Percentiles rank a stretch among this genome's conserved stretches.
Evolutionary conservation across 306 rosid species (phyloP).

Genomic region (Hippophae gyantsensis): DNA sequence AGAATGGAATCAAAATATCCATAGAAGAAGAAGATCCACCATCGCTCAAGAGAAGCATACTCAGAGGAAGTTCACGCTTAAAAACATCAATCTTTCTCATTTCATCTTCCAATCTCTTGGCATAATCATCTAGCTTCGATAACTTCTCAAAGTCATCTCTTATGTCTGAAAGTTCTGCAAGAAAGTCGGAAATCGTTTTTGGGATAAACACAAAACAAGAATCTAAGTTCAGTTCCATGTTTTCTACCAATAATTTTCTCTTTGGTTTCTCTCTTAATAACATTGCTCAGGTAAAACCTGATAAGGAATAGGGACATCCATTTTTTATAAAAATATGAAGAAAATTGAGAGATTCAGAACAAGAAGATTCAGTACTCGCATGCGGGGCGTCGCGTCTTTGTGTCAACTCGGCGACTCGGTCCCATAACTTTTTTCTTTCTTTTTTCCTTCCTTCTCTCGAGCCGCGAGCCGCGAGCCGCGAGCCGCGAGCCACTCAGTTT

Average conservation of each 20-base stretch:
- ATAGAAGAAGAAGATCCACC: slow-evolving; percentile 30
- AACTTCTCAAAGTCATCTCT: slow-evolving; percentile 28
- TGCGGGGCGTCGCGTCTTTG: slow-evolving; percentile 67
- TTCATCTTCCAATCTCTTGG: slow-evolving; percentile 55
- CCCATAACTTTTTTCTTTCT: background rate
- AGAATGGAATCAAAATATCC: background rate
- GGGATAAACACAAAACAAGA: slow-evolving; percentile 42
- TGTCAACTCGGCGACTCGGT: slow-evolving; percentile 26
- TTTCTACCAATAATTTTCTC: too few relatives aligned
- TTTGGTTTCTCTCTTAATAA: background rate
- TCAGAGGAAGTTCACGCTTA: slow-evolving; percentile 84
- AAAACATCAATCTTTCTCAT: slow-evolving; percentile 58
- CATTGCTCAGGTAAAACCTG: slow-evolving; percentile 18
- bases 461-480: slow-evolving; percentile 6
- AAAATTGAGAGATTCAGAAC: slow-evolving; percentile 50
- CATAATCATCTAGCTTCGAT: slow-evolving; percentile 36
- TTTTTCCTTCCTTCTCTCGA: slow-evolving; percentile 1
- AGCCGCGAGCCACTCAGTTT: slow-evolving; percentile 2
- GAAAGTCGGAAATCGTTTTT: slow-evolving; percentile 43
- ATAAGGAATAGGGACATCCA: slow-evolving; percentile 26
- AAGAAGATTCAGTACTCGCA: slow-evolving; percentile 34
- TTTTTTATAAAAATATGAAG: slow-evolving; percentile 14
- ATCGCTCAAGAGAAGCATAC: slow-evolving; percentile 52
- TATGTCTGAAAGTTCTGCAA: slow-evolving; percentile 26
- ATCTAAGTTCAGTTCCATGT: slow-evolving; percentile 54